Evolutionary conservation across 1,284 basidiomycete species (phyloP).

Genomic region (Heterobasidion occidentale): DNA sequence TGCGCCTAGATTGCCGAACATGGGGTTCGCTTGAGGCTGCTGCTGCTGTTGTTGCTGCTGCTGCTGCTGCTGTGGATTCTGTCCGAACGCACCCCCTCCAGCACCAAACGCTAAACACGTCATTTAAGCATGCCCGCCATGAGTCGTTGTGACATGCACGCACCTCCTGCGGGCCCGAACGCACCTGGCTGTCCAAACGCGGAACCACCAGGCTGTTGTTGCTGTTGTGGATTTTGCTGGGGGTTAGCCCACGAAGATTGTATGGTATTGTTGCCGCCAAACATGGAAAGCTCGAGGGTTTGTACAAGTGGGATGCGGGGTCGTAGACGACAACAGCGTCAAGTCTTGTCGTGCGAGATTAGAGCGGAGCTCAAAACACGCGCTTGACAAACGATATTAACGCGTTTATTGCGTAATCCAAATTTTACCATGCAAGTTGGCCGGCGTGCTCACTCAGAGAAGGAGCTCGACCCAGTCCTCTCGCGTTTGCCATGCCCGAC

Average conservation of each 20-base stretch:
- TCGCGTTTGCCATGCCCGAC: slow-evolving; percentile 25
- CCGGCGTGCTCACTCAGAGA: too few species aligned
- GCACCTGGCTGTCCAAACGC: slow-evolving; percentile 41
- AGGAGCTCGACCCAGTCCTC: neutral
- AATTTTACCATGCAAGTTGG: slow-evolving; percentile 1
- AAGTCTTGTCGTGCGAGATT: slow-evolving; percentile 10
- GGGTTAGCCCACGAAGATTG: slow-evolving; percentile 60
- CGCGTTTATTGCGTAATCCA: slow-evolving; percentile 10
- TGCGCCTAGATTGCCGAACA: slow-evolving; percentile 59
- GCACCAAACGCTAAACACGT: slow-evolving; percentile 22
- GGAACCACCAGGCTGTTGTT: slow-evolving; percentile 20
- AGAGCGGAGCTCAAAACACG: slow-evolving; percentile 16
- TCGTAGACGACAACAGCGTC: slow-evolving; percentile 3
- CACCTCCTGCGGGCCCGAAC: slow-evolving; percentile 37
- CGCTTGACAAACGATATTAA: neutral
- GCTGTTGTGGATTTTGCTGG: slow-evolving; percentile 40
- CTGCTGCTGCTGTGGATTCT: slow-evolving; percentile 30
- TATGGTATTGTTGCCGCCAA: slow-evolving; percentile 34
- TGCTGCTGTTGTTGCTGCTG: slow-evolving; percentile 33
- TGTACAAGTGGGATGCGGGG: slow-evolving; percentile 1
- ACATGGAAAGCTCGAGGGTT: slow-evolving; percentile 34
- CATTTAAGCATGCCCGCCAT: slow-evolving; percentile 22
- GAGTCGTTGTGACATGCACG: slow-evolving; percentile 21
- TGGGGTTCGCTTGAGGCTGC: slow-evolving; percentile 65
- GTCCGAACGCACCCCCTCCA: slow-evolving; percentile 35